These are phyloP conservation scores for Cyberlindnera mrakii DNA, from an alignment of 805 yeast genomes.

Conservation along the genomic window DNA sequence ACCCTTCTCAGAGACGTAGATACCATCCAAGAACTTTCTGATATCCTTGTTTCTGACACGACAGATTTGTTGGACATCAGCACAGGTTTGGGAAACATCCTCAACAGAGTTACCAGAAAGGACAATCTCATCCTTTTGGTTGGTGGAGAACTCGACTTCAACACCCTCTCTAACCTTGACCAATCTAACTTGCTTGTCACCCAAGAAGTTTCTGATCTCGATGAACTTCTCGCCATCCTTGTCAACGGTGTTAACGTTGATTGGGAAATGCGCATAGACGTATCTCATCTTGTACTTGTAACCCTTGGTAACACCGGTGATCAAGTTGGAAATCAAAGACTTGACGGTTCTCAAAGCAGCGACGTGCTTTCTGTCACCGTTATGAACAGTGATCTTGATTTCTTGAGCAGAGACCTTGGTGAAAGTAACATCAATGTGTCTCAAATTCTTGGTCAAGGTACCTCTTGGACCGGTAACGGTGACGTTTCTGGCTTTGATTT, in stretches of 20 bases:
- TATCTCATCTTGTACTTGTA: slow-evolving; percentile 99
- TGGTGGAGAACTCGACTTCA: slow-evolving; percentile 68
- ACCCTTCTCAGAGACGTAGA: slow-evolving; percentile 96
- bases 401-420: slow-evolving; percentile 62
- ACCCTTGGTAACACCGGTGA: slow-evolving; percentile 99
- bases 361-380: slow-evolving; percentile 99
- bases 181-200: slow-evolving; percentile 95
- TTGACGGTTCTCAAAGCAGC: slow-evolving; percentile 99
- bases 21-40: slow-evolving; percentile 99
- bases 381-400: slow-evolving; percentile 88
- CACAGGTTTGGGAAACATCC: slow-evolving; percentile 97
- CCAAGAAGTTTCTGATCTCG: slow-evolving; percentile 99
- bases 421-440: slow-evolving; percentile 95
- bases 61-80: slow-evolving; percentile 96
- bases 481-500: slow-evolving; percentile 85
- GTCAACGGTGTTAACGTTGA: slow-evolving; percentile 89
- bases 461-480: slow-evolving; percentile 99
- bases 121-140: slow-evolving; percentile 91
- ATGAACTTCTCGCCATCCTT: slow-evolving; percentile 67
- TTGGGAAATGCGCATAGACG: slow-evolving; percentile 99
- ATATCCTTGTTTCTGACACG: slow-evolving; percentile 99
- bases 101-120: slow-evolving; percentile 94
- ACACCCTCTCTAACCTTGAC: slow-evolving; percentile 89
- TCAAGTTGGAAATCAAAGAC: slow-evolving; percentile 87
- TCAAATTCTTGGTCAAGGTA: slow-evolving; percentile 79